Base-by-base conservation (phyloP, 495 filamentous ascomycete species). In the Aspergillus taichungensis region DNA sequence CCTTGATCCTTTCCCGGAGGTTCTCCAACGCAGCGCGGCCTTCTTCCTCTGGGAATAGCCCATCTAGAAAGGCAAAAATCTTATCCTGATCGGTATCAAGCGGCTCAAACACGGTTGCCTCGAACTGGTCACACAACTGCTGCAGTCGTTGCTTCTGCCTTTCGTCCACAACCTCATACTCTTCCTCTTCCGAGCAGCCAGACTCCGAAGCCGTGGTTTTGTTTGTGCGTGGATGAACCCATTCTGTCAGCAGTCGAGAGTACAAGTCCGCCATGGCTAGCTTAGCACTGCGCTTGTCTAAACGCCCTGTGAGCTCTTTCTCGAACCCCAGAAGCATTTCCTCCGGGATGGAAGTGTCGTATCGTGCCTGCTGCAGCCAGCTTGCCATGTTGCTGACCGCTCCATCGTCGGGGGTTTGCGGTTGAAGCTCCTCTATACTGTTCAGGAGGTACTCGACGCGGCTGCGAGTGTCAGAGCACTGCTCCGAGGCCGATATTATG, bases 191-290 rank as follows among this genome's bases (percentile, higher is more conserved):
- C 32, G 10, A 12, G 12, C 13, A 29, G 27, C 37, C 35, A 10
- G 18, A 24, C 18, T 24, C 28, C 24, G 37, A 5, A 24, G 18
- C 11, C 29, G 14, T 29, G 12, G 51, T 45, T 30, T 51, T 36
- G 1, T 62, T 45, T 53, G 54, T 5, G 46, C 54, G 27, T 42
- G 54, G 13, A n/a, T 53, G 54, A 13, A 79, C 63, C 77, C 77
- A 81, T 51, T 83, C 74, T 0, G 69, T 80, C 32, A 80, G 66
- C 8, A 82, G 57, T 37, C 71, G 66, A 14, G 73, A 77, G 52
- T 80, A 82, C 10, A 82, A 52, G 42, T 70, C 66, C 1, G 76
- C 76, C 30, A 79, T 74, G 37, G 72, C 55, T 29, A 72, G 70
- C 38, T 75, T 77, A 24, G 69, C 57, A 18, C 73, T 75, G 44